Percentiles rank a stretch among this genome's conserved stretches.
These are phyloP conservation scores for Hordeum vulgare DNA, from an alignment of 176 grass and related monocot species.

Conservation along the genomic window DNA sequence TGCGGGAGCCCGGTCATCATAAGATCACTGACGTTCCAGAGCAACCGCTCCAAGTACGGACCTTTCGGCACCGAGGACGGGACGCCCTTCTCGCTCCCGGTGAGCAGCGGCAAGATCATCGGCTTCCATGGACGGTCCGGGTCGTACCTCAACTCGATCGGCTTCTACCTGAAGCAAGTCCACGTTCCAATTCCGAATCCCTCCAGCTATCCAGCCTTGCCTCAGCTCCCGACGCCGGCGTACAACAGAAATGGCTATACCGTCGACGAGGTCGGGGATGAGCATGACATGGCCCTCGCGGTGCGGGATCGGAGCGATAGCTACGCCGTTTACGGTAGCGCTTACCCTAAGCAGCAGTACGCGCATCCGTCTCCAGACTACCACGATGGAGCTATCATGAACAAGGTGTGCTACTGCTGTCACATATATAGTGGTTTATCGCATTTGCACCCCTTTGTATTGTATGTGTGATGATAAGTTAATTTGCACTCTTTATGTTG, in stretches of 20 bases:
- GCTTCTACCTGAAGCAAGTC: constrained; percentile 62
- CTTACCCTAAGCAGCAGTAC: constrained; percentile 43
- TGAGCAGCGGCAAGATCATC: constrained; percentile 43
- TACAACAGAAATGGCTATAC: constrained; percentile 29
- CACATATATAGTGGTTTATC: neutral
- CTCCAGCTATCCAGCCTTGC: constrained; percentile 29
- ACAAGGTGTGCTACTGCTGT: constrained; percentile 22
- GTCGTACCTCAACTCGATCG: constrained; percentile 56
- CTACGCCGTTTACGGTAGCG: constrained; percentile 39
- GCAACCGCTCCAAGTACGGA: constrained; percentile 52
- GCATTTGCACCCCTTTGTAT: neutral
- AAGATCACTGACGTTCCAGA: constrained; percentile 68
- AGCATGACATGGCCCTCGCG: constrained; percentile 45
- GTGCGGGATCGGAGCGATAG: constrained; percentile 43
- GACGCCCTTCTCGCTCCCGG: constrained; percentile 54
- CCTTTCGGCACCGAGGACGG: constrained; percentile 61
- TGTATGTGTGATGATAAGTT: neutral
- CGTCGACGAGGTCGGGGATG: neutral
- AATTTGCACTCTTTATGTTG: neutral
- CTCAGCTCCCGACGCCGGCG: neutral
- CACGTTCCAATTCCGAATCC: constrained; percentile 33
- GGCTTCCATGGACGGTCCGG: constrained; percentile 68
- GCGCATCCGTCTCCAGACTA: constrained; percentile 12
- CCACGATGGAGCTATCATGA: constrained; percentile 11
- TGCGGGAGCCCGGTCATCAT: constrained; percentile 53